Evolutionary conservation across 768 basidiomycete species (phyloP), one percentile per base, ranked within the genome.

Genomic region (Podaxis sp.): DNA sequence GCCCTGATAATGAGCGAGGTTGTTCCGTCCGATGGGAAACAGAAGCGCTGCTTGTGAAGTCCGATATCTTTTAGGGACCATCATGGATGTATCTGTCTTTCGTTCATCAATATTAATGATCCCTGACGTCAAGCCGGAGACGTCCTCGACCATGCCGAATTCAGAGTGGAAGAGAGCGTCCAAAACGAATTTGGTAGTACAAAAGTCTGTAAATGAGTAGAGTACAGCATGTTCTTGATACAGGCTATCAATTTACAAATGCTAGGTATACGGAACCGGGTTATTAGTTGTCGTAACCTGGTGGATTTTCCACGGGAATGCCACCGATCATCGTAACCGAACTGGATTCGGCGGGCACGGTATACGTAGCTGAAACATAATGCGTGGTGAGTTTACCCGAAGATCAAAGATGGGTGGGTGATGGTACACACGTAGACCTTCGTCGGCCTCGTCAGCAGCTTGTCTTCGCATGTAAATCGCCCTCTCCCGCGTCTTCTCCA

Each of bases 401-500:
- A 17, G 49, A 22, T 25, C 37, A 25, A 3, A 49, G 22, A 6
- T 55, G 11, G 47, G 33, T 56, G 49, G 41, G 2, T 36, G 24
- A 36, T 2, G 57, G 57, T 5, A 83, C 88, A 66, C 68, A 90
- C 89, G 88, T 38, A 86, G 74, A 2, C 81, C 81, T 57, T 88
- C 86, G 17, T 68, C 71, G n/a, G 41, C 56, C 17, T 86, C 83
- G 53, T 85, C 84, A 13, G 76, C 74, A 46, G 71, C 69, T 71
- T 86, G 85, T 52, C 89, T 77, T 70, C 79, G 86, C 90, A 91
- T 91, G 67, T 87, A 90, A 55, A 91, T 84, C 15, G 85, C 85
- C 52, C 83, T 77, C 75, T 93, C 90, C 55, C 91, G 82, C 37
- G 89, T 84, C 79, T 93, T 93, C 75, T 91, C 90, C 57, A 94